Evolutionary conservation across 2,329 filamentous ascomycete species (phyloP).

Genomic region (Diplodia corticola): DNA sequence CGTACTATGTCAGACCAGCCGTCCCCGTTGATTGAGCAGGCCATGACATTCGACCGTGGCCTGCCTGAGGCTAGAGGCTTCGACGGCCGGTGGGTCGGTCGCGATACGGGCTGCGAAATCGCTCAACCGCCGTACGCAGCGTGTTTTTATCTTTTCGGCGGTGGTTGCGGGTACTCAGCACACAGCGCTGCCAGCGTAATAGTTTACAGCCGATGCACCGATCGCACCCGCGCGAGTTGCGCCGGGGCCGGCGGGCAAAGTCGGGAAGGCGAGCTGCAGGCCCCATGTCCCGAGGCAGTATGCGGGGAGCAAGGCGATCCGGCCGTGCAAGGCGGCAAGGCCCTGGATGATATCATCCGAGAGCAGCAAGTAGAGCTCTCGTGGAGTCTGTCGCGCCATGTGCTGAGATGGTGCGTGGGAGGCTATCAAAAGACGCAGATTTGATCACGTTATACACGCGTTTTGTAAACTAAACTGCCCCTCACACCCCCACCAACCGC

Average conservation of each 20-base stretch:
- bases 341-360: conserved; percentile 3
- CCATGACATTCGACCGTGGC: conserved; percentile 21
- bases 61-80: conserved; percentile 12
- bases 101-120: conserved; percentile 20
- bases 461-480: not conserved
- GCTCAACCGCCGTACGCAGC: not conserved
- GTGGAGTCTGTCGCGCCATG: not conserved
- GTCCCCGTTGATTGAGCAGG: conserved; percentile 13
- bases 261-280: conserved; percentile 12
- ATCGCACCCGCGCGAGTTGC: not conserved
- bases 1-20: conserved; percentile 21
- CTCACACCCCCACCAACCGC: not conserved
- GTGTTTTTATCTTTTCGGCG: not conserved
- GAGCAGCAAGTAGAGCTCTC: not conserved
- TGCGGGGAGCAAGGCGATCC: conserved; percentile 16
- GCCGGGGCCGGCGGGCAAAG: conserved; percentile 8
- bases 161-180: no score
- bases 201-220: not conserved
- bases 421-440: conserved; percentile 3
- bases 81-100: conserved; percentile 15
- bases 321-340: not conserved
- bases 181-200: not conserved
- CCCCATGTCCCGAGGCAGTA: conserved; percentile 15
- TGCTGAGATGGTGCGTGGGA: not conserved
- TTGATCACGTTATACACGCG: conserved; percentile 10